Evolutionary conservation across 352 stramenopile genomes (phyloP).

Genomic region (Globisporangium iwayamae): DNA sequence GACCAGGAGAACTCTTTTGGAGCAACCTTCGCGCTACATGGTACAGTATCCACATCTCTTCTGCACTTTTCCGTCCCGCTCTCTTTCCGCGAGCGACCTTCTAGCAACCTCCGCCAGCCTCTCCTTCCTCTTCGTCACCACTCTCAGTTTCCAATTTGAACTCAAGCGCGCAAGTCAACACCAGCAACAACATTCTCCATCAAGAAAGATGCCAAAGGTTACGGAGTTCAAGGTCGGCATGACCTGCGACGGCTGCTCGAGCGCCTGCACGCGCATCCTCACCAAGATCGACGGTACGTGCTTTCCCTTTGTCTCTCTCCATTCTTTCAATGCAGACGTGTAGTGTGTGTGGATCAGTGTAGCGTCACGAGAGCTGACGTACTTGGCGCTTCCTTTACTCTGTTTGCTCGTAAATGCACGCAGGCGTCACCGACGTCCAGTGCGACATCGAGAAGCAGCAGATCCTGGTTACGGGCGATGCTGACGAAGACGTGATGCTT

Average conservation of each 20-base stretch:
- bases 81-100: neutral
- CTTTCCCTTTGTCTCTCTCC: neutral
- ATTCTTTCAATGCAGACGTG: neutral
- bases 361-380: neutral
- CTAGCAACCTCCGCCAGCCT: neutral
- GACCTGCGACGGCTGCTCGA: constrained; percentile 89
- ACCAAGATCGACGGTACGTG: constrained; percentile 82
- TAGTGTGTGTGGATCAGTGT: neutral
- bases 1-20: neutral
- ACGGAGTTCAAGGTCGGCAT: constrained; percentile 91
- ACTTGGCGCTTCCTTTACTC: neutral
- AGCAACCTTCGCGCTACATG: neutral
- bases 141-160: constrained; percentile 26
- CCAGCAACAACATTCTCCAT: neutral
- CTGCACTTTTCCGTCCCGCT: neutral
- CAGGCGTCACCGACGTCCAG: constrained; percentile 80
- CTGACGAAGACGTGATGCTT: constrained; percentile 76
- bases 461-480: constrained; percentile 76
- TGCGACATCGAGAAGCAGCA: constrained; percentile 88
- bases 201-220: constrained; percentile 54
- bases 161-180: constrained; percentile 14
- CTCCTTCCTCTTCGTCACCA: neutral
- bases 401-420: neutral
- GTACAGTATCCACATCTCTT: neutral
- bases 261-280: constrained; percentile 87